These are phyloP conservation scores for Colletotrichum sp. DNA, from an alignment of 2,329 filamentous ascomycete species.

Conservation along the genomic window DNA sequence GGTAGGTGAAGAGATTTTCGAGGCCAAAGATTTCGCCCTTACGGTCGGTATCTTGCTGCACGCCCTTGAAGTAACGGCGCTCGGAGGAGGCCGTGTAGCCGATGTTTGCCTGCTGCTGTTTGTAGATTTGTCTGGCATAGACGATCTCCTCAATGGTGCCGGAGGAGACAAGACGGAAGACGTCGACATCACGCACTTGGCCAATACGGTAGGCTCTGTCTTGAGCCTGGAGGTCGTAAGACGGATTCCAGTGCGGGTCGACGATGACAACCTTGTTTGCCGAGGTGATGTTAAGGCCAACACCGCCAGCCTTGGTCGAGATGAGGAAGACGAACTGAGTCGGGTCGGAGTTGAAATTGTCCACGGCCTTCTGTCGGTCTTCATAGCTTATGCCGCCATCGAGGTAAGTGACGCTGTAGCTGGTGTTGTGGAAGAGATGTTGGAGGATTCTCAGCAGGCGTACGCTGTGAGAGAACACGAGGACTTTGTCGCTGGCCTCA, in stretches of 20 bases:
- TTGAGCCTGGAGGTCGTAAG: slow-evolving; percentile 93
- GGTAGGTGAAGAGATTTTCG: slow-evolving; percentile 83
- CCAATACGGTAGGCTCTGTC: slow-evolving; percentile 96
- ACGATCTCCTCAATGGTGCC: slow-evolving; percentile 98
- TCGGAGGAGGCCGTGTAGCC: slow-evolving; percentile 93
- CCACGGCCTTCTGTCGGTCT: slow-evolving; percentile 81
- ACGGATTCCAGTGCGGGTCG: slow-evolving; percentile 97
- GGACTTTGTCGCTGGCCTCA: slow-evolving; percentile 86
- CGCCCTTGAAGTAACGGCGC: slow-evolving; percentile 92
- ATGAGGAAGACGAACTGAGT: slow-evolving; percentile 94
- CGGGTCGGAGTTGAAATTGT: slow-evolving; percentile 89
- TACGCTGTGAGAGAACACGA: slow-evolving; percentile 94
- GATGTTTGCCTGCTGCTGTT: slow-evolving; percentile 98
- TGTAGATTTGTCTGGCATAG: slow-evolving; percentile 97
- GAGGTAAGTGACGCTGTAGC: slow-evolving; percentile 89
- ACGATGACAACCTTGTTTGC: slow-evolving; percentile 98
- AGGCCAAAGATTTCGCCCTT: slow-evolving; percentile 96
- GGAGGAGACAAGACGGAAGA: slow-evolving; percentile 87
- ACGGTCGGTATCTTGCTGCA: slow-evolving; percentile 81
- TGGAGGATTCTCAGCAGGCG: slow-evolving; percentile 83
- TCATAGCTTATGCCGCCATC: slow-evolving; percentile 85
- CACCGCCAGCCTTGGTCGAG: slow-evolving; percentile 89
- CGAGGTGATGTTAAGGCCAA: slow-evolving; percentile 94
- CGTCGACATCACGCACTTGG: slow-evolving; percentile 90
- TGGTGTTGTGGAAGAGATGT: slow-evolving; percentile 84